Conservation (phyloP, 2,329 filamentous ascomycete genomes). For the Gnomoniopsis sp. region DNA sequence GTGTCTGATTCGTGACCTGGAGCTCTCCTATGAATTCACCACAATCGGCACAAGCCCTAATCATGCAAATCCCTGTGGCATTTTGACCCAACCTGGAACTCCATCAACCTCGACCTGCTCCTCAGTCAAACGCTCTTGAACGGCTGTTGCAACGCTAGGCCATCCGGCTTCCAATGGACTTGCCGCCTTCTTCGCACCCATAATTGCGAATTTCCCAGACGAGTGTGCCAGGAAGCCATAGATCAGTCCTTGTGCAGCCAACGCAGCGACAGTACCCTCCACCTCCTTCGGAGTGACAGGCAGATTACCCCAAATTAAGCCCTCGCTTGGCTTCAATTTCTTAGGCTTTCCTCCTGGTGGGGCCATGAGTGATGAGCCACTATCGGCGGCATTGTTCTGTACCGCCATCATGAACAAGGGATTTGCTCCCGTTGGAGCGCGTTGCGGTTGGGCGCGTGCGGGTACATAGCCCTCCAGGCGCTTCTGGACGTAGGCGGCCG, state of each 20-base stretch:
- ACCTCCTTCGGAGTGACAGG: constrained; percentile 60
- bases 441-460: constrained; percentile 26
- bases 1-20: background rate
- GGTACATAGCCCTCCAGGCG: constrained; percentile 57
- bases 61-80: constrained; percentile 9
- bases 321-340: constrained; percentile 53
- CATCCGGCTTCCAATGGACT: constrained; percentile 69
- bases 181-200: constrained; percentile 67
- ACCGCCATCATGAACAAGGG: constrained; percentile 50
- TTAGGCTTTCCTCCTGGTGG: constrained; percentile 45
- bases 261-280: constrained; percentile 72
- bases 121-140: constrained; percentile 57
- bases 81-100: constrained; percentile 73
- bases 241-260: constrained; percentile 77
- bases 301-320: constrained; percentile 62
- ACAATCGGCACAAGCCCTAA: background rate
- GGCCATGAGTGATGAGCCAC: constrained; percentile 35
- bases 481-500: constrained; percentile 63
- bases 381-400: constrained; percentile 39
- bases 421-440: constrained; percentile 41
- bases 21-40: background rate
- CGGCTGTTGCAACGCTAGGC: constrained; percentile 68
- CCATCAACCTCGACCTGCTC: constrained; percentile 59
- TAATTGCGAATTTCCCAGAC: constrained; percentile 74
- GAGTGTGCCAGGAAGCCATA: constrained; percentile 81